These are phyloP conservation scores for Sporothrix sp. DNA, from an alignment of 2,329 filamentous ascomycete genomes.

Conservation along the genomic window DNA sequence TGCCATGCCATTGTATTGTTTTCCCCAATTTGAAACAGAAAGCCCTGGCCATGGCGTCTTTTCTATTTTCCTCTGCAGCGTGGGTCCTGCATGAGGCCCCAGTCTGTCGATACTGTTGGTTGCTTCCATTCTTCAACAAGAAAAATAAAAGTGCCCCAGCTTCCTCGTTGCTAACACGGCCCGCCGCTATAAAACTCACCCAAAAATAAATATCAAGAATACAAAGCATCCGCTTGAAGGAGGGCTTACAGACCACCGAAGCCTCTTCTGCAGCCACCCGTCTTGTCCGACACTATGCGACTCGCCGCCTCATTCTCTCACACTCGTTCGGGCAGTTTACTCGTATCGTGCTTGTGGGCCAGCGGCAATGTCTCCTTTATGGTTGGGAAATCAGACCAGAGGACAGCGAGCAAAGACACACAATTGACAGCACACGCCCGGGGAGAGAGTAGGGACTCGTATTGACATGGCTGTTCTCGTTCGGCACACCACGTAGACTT, in stretches of 20 bases:
- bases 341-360: neutral
- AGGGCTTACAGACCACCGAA: neutral
- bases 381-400: too few relatives aligned
- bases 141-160: too few relatives aligned
- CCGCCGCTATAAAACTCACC: neutral
- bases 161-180: too few relatives aligned
- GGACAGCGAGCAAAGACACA: too few relatives aligned
- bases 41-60: neutral
- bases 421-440: too few relatives aligned
- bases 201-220: neutral
- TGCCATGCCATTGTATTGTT: neutral
- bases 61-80: neutral
- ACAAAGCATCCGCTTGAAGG: neutral
- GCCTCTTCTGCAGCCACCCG: constrained; percentile 4
- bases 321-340: neutral
- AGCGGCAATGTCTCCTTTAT: neutral
- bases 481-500: too few relatives aligned
- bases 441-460: too few relatives aligned
- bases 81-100: constrained; percentile 1
- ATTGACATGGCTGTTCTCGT: too few relatives aligned
- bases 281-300: constrained; percentile 5
- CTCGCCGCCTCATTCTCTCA: neutral
- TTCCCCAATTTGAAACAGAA: too few relatives aligned
- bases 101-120: neutral
- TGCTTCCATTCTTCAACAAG: neutral